Conservation (phyloP, 345 rosid species). For the Gossypium stocksii region DNA sequence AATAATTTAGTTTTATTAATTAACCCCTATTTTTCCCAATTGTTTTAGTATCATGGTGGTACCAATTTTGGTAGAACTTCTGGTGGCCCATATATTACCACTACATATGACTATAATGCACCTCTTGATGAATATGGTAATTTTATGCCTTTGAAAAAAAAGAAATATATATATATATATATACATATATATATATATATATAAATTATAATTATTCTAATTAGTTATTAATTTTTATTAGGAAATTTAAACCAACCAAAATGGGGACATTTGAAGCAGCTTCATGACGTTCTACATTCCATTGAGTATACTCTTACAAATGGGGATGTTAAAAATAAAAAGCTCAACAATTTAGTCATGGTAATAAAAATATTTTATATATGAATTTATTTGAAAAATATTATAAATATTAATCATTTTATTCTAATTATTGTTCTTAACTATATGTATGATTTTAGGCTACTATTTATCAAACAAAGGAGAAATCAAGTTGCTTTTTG, state of each 20-base stretch:
- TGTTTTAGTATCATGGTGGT: slow-evolving; percentile 62
- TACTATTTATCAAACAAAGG: slow-evolving; percentile 35
- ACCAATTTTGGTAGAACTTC: slow-evolving; percentile 63
- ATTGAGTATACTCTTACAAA: slow-evolving; percentile 51
- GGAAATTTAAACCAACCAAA: slow-evolving; percentile 76
- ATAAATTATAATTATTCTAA: neutral
- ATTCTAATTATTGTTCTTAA: neutral
- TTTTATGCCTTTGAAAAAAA: too few relatives aligned
- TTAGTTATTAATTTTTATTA: neutral
- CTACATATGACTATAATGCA: too few relatives aligned
- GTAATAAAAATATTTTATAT: slow-evolving; percentile 20
- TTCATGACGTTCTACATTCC: slow-evolving; percentile 47
- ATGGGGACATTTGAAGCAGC: slow-evolving; percentile 67
- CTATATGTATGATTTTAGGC: slow-evolving; percentile 26
- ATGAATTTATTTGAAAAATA: neutral
- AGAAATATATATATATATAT: too few relatives aligned
- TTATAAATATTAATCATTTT: neutral
- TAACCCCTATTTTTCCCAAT: neutral
- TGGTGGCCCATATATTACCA: too few relatives aligned
- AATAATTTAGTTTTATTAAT: neutral
- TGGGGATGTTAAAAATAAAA: slow-evolving; percentile 36
- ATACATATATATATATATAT: too few relatives aligned
- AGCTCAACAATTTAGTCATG: slow-evolving; percentile 34
- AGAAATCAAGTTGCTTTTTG: slow-evolving; percentile 50
- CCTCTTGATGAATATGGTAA: too few relatives aligned